These are phyloP conservation scores for Antrodiella citrinella DNA, from an alignment of 768 basidiomycete genomes.

Conservation along the genomic window DNA sequence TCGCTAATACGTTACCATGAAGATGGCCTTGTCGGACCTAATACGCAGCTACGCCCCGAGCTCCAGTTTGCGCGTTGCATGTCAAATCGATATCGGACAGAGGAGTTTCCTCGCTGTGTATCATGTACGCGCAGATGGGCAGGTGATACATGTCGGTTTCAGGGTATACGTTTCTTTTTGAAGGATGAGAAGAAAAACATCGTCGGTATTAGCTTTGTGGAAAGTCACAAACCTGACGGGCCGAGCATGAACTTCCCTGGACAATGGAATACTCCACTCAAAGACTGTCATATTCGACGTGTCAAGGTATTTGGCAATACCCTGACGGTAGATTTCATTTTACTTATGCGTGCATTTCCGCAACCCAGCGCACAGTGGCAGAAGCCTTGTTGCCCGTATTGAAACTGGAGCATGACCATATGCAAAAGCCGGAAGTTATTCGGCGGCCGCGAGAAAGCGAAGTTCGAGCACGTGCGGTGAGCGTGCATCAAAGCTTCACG, in stretches of 20 bases:
- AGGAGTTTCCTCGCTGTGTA: conserved; percentile 72
- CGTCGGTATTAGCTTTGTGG: conserved; percentile 62
- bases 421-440: conserved; percentile 49
- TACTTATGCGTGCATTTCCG: conserved; percentile 5
- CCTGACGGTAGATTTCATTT: too few relatives aligned
- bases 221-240: conserved; percentile 48
- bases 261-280: conserved; percentile 57
- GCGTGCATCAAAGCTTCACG: neutral
- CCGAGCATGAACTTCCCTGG: conserved; percentile 57
- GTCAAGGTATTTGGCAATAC: conserved; percentile 47
- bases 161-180: conserved; percentile 74
- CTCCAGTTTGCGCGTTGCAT: conserved; percentile 77
- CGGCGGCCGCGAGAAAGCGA: conserved; percentile 72
- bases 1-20: neutral
- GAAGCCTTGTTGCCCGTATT: conserved; percentile 60
- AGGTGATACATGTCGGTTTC: conserved; percentile 81
- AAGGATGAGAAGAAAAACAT: conserved; percentile 52
- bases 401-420: conserved; percentile 54
- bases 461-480: conserved; percentile 74
- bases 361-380: conserved; percentile 54
- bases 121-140: conserved; percentile 84
- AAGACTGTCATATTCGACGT: conserved; percentile 39
- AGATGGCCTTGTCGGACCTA: neutral
- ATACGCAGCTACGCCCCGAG: conserved; percentile 42
- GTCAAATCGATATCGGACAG: conserved; percentile 68